These are phyloP conservation scores for Maudiozyma humilis DNA, from an alignment of 1,139 yeast genomes.

Conservation along the genomic window DNA sequence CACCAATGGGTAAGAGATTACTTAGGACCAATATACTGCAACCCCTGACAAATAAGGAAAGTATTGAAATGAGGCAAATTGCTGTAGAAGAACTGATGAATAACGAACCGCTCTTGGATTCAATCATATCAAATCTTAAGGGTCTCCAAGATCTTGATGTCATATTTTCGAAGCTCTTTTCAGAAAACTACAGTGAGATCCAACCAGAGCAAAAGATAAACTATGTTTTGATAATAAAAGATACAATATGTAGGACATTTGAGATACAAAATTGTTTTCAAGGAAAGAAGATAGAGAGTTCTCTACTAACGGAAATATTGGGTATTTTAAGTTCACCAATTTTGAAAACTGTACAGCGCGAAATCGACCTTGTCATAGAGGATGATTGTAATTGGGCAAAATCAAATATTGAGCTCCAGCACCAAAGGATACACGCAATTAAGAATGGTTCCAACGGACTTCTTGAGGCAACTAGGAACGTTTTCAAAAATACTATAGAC, in stretches of 20 bases:
- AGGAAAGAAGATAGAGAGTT: constrained; percentile 11
- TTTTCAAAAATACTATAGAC: constrained; percentile 35
- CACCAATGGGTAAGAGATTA: constrained; percentile 41
- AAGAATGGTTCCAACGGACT: constrained; percentile 40
- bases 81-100: constrained; percentile 33
- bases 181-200: constrained; percentile 20
- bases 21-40: constrained; percentile 38
- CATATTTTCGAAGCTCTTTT: constrained; percentile 29
- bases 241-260: constrained; percentile 21
- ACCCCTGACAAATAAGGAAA: constrained; percentile 36
- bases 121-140: constrained; percentile 26
- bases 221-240: constrained; percentile 34
- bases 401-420: constrained; percentile 35
- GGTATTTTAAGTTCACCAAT: constrained; percentile 29
- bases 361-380: constrained; percentile 33
- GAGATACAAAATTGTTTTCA: constrained; percentile 14
- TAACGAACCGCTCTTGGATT: constrained; percentile 17
- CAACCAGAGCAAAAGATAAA: constrained; percentile 35
- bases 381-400: constrained; percentile 39
- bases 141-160: constrained; percentile 34
- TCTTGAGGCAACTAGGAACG: constrained; percentile 38
- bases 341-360: constrained; percentile 19
- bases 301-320: constrained; percentile 28
- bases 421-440: constrained; percentile 40
- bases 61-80: constrained; percentile 32